A percentile compares a stretch with the other conserved stretches of the same genome.
These are phyloP conservation scores for Inosperma sp. DNA, from an alignment of 768 basidiomycete genomes.

Conservation along the genomic window DNA sequence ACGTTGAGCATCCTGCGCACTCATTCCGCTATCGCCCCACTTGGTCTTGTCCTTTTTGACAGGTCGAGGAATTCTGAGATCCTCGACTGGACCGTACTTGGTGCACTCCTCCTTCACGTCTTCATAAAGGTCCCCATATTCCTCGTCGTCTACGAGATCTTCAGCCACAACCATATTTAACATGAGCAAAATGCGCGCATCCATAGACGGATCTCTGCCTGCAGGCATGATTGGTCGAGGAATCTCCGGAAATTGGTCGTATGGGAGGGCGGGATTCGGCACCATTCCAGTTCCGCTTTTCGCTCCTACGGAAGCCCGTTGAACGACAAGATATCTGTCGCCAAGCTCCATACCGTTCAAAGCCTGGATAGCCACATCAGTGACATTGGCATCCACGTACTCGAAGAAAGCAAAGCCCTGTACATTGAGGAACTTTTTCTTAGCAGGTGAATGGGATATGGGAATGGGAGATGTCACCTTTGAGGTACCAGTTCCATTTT, in stretches of 20 bases:
- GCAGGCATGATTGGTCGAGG: constrained; percentile 88
- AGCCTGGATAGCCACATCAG: constrained; percentile 93
- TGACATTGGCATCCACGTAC: constrained; percentile 84
- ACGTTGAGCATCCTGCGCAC: constrained; percentile 61
- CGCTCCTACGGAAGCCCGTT: constrained; percentile 92
- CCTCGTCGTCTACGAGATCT: constrained; percentile 83
- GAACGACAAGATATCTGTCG: constrained; percentile 92
- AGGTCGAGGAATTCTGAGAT: constrained; percentile 85
- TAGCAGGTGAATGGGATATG: not conserved
- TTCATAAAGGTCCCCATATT: constrained; percentile 91
- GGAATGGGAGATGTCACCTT: constrained; percentile 50
- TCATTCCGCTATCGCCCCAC: constrained; percentile 67
- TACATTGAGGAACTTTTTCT: constrained; percentile 10
- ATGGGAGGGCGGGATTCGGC: constrained; percentile 66
- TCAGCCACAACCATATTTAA: constrained; percentile 98
- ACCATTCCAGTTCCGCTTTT: constrained; percentile 67
- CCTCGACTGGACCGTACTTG: constrained; percentile 76
- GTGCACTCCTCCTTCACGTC: constrained; percentile 90
- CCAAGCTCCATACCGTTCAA: constrained; percentile 98
- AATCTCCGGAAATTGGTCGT: constrained; percentile 78
- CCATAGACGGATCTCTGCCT: constrained; percentile 53
- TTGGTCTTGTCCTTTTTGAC: constrained; percentile 81
- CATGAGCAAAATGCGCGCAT: constrained; percentile 89
- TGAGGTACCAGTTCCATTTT: constrained; percentile 81
- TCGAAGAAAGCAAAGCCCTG: constrained; percentile 99